Percentiles rank a stretch among this genome's conserved stretches.
These are phyloP conservation scores for Podosphaera xanthii DNA, from an alignment of 2,329 filamentous ascomycete genomes.

Conservation along the genomic window DNA sequence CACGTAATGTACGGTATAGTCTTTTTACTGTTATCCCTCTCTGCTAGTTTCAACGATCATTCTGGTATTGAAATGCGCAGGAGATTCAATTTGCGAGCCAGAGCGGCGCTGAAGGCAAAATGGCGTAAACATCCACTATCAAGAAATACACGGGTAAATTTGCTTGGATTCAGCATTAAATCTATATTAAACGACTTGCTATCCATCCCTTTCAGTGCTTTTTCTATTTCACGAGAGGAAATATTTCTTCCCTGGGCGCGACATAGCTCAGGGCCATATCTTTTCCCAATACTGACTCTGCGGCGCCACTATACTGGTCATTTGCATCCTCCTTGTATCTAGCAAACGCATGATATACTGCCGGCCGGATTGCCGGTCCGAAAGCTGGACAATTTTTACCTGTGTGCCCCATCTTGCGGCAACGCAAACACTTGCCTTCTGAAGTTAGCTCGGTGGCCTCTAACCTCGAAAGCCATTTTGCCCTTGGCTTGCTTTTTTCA, in stretches of 20 bases:
- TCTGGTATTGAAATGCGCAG: neutral
- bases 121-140: neutral
- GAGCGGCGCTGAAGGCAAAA: neutral
- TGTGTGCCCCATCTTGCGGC: neutral
- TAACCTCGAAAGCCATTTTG: neutral
- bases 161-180: neutral
- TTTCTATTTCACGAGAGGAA: neutral
- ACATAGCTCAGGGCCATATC: neutral
- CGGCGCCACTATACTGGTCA: neutral
- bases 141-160: neutral
- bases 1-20: neutral
- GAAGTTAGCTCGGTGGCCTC: neutral
- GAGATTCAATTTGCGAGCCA: neutral
- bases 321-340: neutral
- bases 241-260: neutral
- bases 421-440: neutral
- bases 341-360: neutral
- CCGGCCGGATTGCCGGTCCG: neutral
- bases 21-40: neutral
- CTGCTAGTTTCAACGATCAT: neutral
- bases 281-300: neutral
- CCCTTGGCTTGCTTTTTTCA: neutral
- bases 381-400: neutral
- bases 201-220: neutral
- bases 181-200: neutral